phyloP scores from a whole-genome alignment of 495 filamentous ascomycete genomes.

The Neurospora tetrasperma region DNA sequence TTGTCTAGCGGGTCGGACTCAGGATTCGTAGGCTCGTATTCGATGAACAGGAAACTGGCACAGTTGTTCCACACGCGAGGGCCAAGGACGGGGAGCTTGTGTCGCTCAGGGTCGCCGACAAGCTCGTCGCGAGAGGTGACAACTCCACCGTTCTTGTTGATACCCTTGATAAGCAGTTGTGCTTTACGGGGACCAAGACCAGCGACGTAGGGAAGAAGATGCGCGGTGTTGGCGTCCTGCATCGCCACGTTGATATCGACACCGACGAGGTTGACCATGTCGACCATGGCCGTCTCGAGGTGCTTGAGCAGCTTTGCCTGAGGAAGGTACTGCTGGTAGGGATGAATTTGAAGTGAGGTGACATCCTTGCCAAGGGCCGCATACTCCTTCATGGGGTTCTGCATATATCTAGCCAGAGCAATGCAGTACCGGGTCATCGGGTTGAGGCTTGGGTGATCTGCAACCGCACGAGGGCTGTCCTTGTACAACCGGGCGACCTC shows the following conservation, averaged over 20 bases:
- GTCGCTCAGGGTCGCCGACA: conserved; percentile 71
- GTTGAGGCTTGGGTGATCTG: conserved; percentile 68
- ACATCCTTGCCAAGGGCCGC: conserved; percentile 83
- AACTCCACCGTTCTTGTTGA: conserved; percentile 74
- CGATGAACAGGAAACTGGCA: conserved; percentile 85
- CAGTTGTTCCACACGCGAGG: conserved; percentile 91
- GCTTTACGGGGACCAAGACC: conserved; percentile 92
- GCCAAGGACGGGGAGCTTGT: conserved; percentile 68
- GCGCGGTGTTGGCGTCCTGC: conserved; percentile 63
- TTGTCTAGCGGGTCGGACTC: conserved; percentile 89
- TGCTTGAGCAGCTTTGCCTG: conserved; percentile 76
- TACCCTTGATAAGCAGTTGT: conserved; percentile 73
- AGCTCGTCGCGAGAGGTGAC: conserved; percentile 76
- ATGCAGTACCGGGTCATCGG: conserved; percentile 80
- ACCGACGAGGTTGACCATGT: conserved; percentile 94
- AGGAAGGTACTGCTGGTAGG: conserved; percentile 77
- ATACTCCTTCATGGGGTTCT: conserved; percentile 92
- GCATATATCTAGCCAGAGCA: conserved; percentile 78
- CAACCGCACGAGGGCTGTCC: conserved; percentile 68
- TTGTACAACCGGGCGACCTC: conserved; percentile 93
- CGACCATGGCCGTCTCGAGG: conserved; percentile 88
- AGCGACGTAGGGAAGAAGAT: conserved; percentile 82
- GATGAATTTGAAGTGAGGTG: conserved; percentile 74
- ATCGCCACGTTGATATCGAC: conserved; percentile 92
- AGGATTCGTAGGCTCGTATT: conserved; percentile 67